These are phyloP conservation scores for Starmerella cellae DNA, from an alignment of 805 yeast species.

Conservation along the genomic window DNA sequence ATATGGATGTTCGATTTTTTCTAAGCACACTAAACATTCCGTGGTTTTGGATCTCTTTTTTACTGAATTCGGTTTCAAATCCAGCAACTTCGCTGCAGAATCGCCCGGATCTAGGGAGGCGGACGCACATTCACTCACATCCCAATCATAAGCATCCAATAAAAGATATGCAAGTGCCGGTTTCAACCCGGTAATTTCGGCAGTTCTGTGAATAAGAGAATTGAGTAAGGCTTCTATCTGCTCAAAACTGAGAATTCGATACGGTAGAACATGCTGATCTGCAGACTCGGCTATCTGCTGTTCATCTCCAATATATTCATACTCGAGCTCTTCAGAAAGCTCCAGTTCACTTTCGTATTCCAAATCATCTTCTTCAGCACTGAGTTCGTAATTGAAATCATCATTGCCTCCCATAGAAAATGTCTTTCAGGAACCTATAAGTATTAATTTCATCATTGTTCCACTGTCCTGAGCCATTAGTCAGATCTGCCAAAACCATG, in stretches of 20 bases:
- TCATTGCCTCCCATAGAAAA: neutral
- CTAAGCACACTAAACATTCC: constrained; percentile 13
- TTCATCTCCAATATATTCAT: neutral
- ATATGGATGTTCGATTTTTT: neutral
- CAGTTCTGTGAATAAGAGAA: constrained; percentile 2
- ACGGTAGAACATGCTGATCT: neutral
- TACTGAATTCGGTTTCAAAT: neutral
- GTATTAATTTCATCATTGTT: too few species aligned
- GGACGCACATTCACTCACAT: constrained; percentile 4
- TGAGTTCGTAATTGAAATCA: neutral
- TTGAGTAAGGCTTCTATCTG: neutral
- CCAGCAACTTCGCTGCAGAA: constrained; percentile 3
- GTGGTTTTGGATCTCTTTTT: too few species aligned
- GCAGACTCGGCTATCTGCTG: neutral
- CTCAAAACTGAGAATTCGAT: neutral
- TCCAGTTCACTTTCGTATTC: neutral
- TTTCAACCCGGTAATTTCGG: constrained; percentile 4
- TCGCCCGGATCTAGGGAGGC: constrained; percentile 5
- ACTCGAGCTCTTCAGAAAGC: neutral
- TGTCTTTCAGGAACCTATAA: too few species aligned
- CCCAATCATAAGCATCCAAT: constrained; percentile 13
- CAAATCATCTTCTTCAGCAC: constrained; percentile 1
- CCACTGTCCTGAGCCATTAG: too few species aligned
- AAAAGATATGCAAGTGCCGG: constrained; percentile 1
- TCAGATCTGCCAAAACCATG: too few species aligned